These are phyloP conservation scores for Cryptomeria japonica DNA, from an alignment of 75 land plant genomes.

Conservation along the genomic window DNA sequence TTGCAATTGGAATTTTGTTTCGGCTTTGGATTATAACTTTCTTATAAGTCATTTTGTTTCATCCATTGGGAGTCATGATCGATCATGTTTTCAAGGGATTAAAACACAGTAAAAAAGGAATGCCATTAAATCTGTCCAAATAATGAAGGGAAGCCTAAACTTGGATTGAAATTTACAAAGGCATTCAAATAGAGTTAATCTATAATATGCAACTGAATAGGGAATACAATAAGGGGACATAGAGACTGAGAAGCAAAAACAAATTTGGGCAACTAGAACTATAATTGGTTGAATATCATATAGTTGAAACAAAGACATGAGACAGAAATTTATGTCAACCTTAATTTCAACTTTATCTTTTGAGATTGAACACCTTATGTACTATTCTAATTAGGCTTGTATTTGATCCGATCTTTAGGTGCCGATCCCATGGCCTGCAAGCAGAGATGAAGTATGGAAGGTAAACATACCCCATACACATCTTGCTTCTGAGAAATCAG, in stretches of 20 bases:
- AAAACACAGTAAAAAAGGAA: not conserved
- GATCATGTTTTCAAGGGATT: not conserved
- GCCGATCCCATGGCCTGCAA: constrained; percentile 83
- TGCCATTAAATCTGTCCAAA: not conserved
- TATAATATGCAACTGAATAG: not conserved
- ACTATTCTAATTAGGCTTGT: not conserved
- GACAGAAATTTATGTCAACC: not conserved
- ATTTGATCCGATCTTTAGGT: constrained; percentile 38
- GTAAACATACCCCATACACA: constrained; percentile 91
- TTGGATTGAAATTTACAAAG: not conserved
- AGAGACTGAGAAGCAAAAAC: not conserved
- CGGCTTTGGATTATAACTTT: not conserved
- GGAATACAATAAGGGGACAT: not conserved
- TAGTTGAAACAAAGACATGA: not conserved
- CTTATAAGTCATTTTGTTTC: not conserved
- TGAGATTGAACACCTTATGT: not conserved
- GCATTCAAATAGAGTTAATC: not conserved
- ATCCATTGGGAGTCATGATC: too few relatives aligned
- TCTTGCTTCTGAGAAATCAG: constrained; percentile 85
- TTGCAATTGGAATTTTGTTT: not conserved
- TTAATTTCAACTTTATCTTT: not conserved
- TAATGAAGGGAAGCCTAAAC: not conserved
- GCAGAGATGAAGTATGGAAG: constrained; percentile 96
- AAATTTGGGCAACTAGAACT: not conserved
- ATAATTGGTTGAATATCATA: not conserved